Base-by-base conservation (phyloP, 176 grass and related monocot genomes). In the Carex myosuroides region DNA sequence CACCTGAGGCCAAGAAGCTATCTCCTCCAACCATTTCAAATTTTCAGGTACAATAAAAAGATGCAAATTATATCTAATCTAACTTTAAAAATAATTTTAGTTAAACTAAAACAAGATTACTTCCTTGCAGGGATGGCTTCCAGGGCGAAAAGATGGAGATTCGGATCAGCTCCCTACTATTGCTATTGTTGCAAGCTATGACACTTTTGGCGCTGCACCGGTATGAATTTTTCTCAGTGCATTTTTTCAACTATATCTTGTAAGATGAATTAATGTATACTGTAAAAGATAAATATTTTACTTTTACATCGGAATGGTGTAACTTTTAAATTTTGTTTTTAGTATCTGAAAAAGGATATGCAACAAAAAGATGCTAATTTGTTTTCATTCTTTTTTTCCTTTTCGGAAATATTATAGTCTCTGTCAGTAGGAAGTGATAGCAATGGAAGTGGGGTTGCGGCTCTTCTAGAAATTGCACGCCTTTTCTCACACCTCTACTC, bases 181-280 rank as follows among this genome's bases (percentile, higher is more conserved):
- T 80, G 96, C 96, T 81, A 91, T 95, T 84, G 96, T 99, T 90
- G 91, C 96, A 84, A 92, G 92, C 62, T 99, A 99, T 89, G 96
- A 99, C 85, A 99, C 96, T 69, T 99, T 99, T 77, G 91, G 96
- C 83, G 88, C 96, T 89, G 96, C 90, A 41, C 96, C 96, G 58
- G 96, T 99, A 99, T 81, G 88, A 58, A 18, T 35, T 39, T 85
- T 52, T 84, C 26, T 66, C 13, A 54, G 62, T 77, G 61, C 81
- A 62, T n/a, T 68, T 20, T 60, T 85, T 46, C 4, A 55, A 33
- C 3, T 70, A 78, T 78, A 30, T 84, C 56, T 24, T 74, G 79
- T 62, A 41, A 68, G 79, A 39, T 84, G 60, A 32, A 79, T 86
- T 39, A 68, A 79, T 16, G 80, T 72, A 67, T 79, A 37, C 79